Evolutionary conservation across 495 filamentous ascomycete genomes (phyloP), one percentile per base, ranked within the genome.

Genomic region (Xylaria telfairii): DNA sequence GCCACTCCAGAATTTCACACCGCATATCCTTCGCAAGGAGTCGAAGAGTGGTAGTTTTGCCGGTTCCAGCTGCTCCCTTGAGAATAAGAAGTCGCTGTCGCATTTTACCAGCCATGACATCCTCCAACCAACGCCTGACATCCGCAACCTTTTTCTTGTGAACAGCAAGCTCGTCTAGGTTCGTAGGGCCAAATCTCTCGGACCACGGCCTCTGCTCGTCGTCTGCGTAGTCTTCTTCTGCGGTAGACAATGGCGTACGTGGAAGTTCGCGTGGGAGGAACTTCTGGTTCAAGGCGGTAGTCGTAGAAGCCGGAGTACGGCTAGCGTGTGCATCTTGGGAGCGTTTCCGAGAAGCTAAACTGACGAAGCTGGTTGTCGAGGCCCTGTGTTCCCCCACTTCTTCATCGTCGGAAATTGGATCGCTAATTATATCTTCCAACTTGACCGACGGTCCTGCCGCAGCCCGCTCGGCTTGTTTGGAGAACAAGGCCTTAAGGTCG

Each of bases 101-200:
- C 76, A 85, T 81, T 62, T 84, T 85, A 8, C 93, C 92, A 44
- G 81, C 75, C 64, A 95, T 88, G 0, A 92, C 92, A 71, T 88
- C 86, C 60, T 90, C 87, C 51, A 99, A 80, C 96, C 96, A 98
- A 42, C 76, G 83, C 57, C 87, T 86, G 21, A 98, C 94, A 80
- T 98, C 95, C 19, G 87, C 81, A 26, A 98, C 94, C 80, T 99
- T 99, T 75, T 86, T 92, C 81, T 94, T 97, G 77, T 99, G 93
- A 42, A 98, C 94, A 0, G 91, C 95, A 65, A 98, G 84, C 79
- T 97, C 94, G 37, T 90, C 89, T n/a, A 96, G 71, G 71, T 86
- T 87, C 1, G 76, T 71, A 0, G 96, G 96, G 3, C 85, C 88
- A 77, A 92, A 98, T 74, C 89, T 88, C 73, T 98, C 93, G 19